Conservation (phyloP, 2,329 filamentous ascomycete species). For the Trichoderma koningii region DNA sequence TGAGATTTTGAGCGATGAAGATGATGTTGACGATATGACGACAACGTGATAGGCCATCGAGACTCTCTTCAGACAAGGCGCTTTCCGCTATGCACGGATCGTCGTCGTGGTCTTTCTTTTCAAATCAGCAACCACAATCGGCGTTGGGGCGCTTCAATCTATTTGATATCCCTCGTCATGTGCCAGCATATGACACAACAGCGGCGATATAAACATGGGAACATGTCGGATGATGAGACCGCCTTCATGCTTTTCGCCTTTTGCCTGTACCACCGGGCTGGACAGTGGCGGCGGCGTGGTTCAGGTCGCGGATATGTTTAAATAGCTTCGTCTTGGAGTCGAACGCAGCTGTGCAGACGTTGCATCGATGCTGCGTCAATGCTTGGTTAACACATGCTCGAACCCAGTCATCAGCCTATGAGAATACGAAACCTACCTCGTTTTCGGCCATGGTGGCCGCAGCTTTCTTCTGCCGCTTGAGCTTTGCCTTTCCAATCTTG, state of each 20-base stretch:
- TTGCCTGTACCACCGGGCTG: conserved; percentile 26
- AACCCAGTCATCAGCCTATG: background rate
- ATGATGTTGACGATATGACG: conserved; percentile 47
- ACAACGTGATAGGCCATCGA: conserved; percentile 30
- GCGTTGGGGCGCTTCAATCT: background rate
- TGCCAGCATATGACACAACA: background rate
- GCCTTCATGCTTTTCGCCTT: conserved; percentile 40
- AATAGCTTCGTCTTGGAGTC: conserved; percentile 72
- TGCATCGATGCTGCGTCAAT: conserved; percentile 43
- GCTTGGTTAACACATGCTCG: conserved; percentile 28
- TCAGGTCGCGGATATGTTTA: conserved; percentile 66
- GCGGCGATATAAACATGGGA: background rate
- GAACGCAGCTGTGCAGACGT: conserved; percentile 50
- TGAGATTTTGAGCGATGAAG: conserved; percentile 74
- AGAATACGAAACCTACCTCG: conserved; percentile 36
- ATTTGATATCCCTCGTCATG: background rate
- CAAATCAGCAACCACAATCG: background rate
- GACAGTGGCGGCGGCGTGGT: conserved; percentile 60
- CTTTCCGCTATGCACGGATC: background rate
- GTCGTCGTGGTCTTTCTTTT: background rate
- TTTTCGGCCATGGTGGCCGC: conserved; percentile 41
- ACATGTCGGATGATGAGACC: background rate
- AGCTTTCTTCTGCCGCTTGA: conserved; percentile 53
- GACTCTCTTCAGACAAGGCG: background rate
- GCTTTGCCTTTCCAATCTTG: conserved; percentile 55